Conservation (phyloP, 148 eudicot genomes). For the Chenopodium quinoa region DNA sequence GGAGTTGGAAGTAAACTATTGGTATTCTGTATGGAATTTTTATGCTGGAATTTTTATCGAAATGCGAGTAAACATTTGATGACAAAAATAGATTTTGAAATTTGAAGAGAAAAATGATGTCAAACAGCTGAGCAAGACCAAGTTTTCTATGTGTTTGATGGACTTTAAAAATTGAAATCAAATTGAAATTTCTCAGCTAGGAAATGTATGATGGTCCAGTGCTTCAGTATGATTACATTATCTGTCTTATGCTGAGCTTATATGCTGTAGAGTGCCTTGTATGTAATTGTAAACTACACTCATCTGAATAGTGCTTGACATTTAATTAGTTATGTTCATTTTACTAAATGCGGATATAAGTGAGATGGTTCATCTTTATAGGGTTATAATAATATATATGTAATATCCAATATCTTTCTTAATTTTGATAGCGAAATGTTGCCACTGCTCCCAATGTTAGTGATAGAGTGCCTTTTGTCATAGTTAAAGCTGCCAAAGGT, state of each 20-base stretch:
- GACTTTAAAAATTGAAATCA: no score
- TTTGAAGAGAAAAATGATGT: no score
- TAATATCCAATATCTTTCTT: conserved; percentile 11
- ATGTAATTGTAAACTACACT: no score
- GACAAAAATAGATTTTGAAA: no score
- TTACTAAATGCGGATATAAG: no score
- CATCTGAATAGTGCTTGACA: neutral
- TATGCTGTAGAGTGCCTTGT: neutral
- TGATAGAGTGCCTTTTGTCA: conserved; percentile 97
- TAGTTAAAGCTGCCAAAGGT: conserved; percentile 93
- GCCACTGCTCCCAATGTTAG: conserved; percentile 98
- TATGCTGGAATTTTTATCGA: no score
- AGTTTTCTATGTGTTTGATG: no score
- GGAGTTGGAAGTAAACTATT: no score
- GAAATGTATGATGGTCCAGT: neutral
- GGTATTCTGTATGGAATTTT: no score
- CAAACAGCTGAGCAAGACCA: no score
- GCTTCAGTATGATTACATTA: neutral
- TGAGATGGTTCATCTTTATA: conserved; percentile 11
- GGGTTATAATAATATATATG: neutral
- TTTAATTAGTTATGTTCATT: neutral
- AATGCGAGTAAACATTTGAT: no score
- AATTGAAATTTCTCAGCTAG: neutral
- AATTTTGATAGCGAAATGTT: conserved; percentile 74
- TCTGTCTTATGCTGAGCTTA: neutral